Conservation (phyloP, 768 basidiomycete species). For the Pulveroboletus sp. region DNA sequence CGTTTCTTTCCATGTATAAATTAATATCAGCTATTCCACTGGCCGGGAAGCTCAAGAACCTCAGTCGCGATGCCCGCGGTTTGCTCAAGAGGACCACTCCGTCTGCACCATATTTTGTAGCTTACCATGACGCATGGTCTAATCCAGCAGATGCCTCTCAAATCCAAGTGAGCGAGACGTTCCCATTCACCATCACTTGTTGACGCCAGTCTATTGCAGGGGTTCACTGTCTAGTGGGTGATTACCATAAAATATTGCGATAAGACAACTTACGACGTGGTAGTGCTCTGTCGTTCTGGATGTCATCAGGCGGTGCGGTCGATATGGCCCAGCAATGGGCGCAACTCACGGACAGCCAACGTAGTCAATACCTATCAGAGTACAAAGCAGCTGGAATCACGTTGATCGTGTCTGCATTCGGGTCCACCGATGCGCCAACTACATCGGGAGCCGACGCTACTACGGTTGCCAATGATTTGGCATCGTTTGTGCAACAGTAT, state of each 20-base stretch:
- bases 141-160: constrained; percentile 33
- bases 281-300: constrained; percentile 39
- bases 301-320: constrained; percentile 33
- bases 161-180: constrained; percentile 34
- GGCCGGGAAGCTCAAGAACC: constrained; percentile 10
- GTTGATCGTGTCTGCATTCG: constrained; percentile 52
- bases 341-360: constrained; percentile 31
- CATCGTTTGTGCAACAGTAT: constrained; percentile 42
- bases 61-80: constrained; percentile 17
- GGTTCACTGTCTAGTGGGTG: constrained; percentile 33
- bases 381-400: constrained; percentile 55
- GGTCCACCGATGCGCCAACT: constrained; percentile 38
- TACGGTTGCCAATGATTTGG: constrained; percentile 37
- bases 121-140: constrained; percentile 39
- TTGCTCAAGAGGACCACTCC: constrained; percentile 22
- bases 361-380: constrained; percentile 40
- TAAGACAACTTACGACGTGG: background rate
- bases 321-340: constrained; percentile 46
- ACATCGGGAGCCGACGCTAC: constrained; percentile 36
- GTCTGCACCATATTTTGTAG: constrained; percentile 45
- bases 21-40: constrained; percentile 10
- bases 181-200: background rate
- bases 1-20: constrained; percentile 3
- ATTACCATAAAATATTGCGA: background rate
- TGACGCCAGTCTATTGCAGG: constrained; percentile 12